phyloP scores from a whole-genome alignment of 75 land plant species.

The Isoetes taiwanensis region DNA sequence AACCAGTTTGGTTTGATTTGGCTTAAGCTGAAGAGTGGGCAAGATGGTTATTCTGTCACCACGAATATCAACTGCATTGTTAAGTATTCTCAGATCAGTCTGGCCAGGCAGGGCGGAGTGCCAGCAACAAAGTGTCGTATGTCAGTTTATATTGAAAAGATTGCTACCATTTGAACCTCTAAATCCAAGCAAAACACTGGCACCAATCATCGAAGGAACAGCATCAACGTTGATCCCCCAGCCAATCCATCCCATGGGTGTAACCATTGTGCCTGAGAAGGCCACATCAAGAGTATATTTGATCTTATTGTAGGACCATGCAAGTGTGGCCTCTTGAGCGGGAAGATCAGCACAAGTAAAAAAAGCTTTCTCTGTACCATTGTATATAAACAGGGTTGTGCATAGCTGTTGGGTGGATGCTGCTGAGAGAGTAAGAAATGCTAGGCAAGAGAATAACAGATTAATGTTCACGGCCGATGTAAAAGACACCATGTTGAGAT shows the following conservation, averaged over 20 bases:
- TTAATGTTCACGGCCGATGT: too few relatives aligned
- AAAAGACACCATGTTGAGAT: too few relatives aligned
- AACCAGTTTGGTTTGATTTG: slow-evolving; percentile 36
- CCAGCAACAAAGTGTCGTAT: slow-evolving; percentile 34
- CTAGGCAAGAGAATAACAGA: too few relatives aligned
- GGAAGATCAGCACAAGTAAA: too few relatives aligned
- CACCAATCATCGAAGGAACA: slow-evolving; percentile 54
- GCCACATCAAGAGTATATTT: too few relatives aligned
- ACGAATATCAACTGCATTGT: slow-evolving; percentile 37
- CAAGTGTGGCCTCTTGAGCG: too few relatives aligned
- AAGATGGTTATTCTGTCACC: slow-evolving; percentile 25
- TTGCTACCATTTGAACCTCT: slow-evolving; percentile 34
- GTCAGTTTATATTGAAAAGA: slow-evolving; percentile 47
- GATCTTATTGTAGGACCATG: too few relatives aligned
- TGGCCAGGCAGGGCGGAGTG: slow-evolving; percentile 21
- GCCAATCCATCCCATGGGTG: slow-evolving; percentile 79
- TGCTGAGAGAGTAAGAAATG: too few relatives aligned
- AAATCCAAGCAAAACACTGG: slow-evolving; percentile 68
- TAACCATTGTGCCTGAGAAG: slow-evolving; percentile 50
- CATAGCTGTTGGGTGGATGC: too few relatives aligned
- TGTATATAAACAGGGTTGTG: too few relatives aligned
- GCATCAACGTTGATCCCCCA: slow-evolving; percentile 77
- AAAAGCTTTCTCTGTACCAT: too few relatives aligned
- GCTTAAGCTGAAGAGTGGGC: slow-evolving; percentile 31
- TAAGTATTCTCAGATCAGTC: too few relatives aligned